A percentile compares a stretch with the other conserved stretches of the same genome.
Evolutionary conservation across 345 rosid genomes (phyloP).

Genomic region (Hirschfeldia incana): DNA sequence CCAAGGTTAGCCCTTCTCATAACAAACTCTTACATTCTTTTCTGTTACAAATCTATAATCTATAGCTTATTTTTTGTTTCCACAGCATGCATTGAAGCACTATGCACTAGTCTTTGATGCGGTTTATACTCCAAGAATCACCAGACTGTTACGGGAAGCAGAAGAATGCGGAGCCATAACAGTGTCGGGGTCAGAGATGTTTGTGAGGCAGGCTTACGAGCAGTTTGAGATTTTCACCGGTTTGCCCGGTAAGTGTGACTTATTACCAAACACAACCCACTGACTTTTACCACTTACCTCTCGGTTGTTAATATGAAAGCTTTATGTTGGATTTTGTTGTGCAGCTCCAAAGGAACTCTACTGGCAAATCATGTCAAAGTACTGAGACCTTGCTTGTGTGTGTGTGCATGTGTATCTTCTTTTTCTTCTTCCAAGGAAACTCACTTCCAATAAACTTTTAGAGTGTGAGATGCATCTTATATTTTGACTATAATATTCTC

Average conservation of each 20-base stretch:
- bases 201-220: conserved; percentile 85
- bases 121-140: conserved; percentile 80
- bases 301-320: neutral
- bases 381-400: conserved; percentile 31
- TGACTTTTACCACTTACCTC: conserved; percentile 4
- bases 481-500: no score
- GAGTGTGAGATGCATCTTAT: neutral
- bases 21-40: neutral
- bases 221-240: conserved; percentile 86
- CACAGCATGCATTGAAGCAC: conserved; percentile 66
- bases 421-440: conserved; percentile 10
- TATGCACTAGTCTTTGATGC: conserved; percentile 84
- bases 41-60: neutral
- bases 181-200: conserved; percentile 87
- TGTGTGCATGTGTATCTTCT: neutral
- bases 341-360: conserved; percentile 89
- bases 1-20: conserved; percentile 55
- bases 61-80: conserved; percentile 1
- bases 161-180: conserved; percentile 69
- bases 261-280: neutral
- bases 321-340: neutral
- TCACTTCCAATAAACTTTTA: neutral
- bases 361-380: conserved; percentile 59
- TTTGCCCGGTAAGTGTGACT: conserved; percentile 55
- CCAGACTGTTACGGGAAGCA: conserved; percentile 81